Base-by-base conservation (phyloP, 176 grass and related monocot genomes). In the Zoysia pacifica region DNA sequence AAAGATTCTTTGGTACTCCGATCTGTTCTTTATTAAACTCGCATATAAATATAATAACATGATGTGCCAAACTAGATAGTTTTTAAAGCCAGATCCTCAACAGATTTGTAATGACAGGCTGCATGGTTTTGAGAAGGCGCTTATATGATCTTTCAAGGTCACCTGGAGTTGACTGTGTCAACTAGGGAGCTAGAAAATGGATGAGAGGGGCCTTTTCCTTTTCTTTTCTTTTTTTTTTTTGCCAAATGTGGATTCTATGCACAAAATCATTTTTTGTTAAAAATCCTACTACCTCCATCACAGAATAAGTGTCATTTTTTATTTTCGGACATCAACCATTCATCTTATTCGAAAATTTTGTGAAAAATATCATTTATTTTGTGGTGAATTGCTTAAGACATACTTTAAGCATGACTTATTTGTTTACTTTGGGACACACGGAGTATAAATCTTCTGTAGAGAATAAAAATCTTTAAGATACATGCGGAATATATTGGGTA, bases 391-490 rank as follows among this genome's bases (percentile, higher is more conserved):
- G 28, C 28, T 28, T 28, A 28, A 28, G 28, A 28, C 0, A 28
- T 28, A 28, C 28, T 28, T 28, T 0, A 28, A 28, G 28, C 28
- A 28, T 28, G 28, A 28, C 28, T 28, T 28, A 28, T 28, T 28
- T 28, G 28, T 28, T 28, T 28, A 28, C 28, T 28, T 28, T 28
- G 28, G 28, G 28, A 28, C 28, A n/a, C n/a, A 28, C 28, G 28
- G 28, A 28, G 28, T 28, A 47, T 86, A 69, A 80, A 81, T 86
- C 70, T 74, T 74, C 12, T 61, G 18, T 53, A 37, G 63, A 49
- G 84, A 86, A 86, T 86, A 86, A 75, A 81, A 75, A 86, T 86
- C 70, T 81, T 48, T 66, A 66, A 74, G 69, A 60, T 68, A 86
- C 69, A 86, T 70, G 41, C 28, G 69, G 28, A 79, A 59, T 79